These are phyloP conservation scores for Globisporangium lucens DNA, from an alignment of 352 stramenopile genomes.

Conservation along the genomic window DNA sequence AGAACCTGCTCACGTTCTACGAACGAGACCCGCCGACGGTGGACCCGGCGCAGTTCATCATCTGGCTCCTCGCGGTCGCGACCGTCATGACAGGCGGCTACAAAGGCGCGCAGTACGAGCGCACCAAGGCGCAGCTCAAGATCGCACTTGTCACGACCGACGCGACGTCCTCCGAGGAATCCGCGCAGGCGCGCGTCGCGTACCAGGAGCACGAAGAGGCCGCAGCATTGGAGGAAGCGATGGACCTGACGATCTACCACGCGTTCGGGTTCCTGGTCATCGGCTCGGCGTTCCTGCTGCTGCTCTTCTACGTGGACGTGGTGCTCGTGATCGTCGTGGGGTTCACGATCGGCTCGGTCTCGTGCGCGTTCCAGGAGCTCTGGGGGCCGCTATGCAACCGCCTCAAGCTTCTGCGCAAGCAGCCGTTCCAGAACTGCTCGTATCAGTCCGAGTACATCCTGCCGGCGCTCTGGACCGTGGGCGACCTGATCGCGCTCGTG, in stretches of 20 bases:
- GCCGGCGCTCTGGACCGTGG: constrained; percentile 73
- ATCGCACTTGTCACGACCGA: constrained; percentile 42
- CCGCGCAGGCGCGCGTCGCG: constrained; percentile 41
- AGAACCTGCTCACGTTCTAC: constrained; percentile 53
- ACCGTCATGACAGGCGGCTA: constrained; percentile 76
- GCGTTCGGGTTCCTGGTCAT: constrained; percentile 90
- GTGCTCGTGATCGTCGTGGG: constrained; percentile 75
- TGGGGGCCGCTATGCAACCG: constrained; percentile 56
- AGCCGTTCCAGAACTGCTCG: constrained; percentile 41
- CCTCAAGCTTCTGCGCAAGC: constrained; percentile 29
- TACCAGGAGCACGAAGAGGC: constrained; percentile 60
- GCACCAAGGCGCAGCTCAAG: constrained; percentile 60
- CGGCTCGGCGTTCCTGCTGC: constrained; percentile 84
- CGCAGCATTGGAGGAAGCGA: constrained; percentile 48
- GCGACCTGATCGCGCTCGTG: constrained; percentile 81
- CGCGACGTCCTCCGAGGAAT: constrained; percentile 49
- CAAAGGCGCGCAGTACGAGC: constrained; percentile 61
- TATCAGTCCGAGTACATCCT: constrained; percentile 42
- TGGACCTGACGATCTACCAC: constrained; percentile 89
- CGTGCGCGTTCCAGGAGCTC: constrained; percentile 49
- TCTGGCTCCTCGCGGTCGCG: constrained; percentile 74
- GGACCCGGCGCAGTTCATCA: constrained; percentile 64
- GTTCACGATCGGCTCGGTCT: constrained; percentile 61
- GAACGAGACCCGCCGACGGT: constrained; percentile 49
- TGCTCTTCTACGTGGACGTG: constrained; percentile 89